phyloP scores from a whole-genome alignment of 2,329 filamentous ascomycete genomes.

The Biscogniauxia mediterranea region DNA sequence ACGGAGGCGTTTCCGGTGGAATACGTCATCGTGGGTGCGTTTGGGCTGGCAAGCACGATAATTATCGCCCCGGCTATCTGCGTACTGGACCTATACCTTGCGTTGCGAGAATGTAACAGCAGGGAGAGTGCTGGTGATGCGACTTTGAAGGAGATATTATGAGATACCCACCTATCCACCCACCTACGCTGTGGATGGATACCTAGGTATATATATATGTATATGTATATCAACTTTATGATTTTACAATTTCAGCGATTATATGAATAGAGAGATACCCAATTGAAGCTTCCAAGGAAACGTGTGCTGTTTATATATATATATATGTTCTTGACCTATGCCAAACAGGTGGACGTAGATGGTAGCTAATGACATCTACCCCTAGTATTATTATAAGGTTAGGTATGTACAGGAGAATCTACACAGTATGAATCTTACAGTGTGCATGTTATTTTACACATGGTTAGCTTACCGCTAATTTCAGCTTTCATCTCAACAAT shows the following conservation, averaged over 20 bases:
- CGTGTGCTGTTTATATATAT: too few relatives aligned
- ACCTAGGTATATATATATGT: too few relatives aligned
- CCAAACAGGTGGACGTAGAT: too few relatives aligned
- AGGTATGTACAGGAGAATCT: neutral
- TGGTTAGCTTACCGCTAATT: neutral
- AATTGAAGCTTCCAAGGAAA: neutral
- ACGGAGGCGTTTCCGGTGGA: slow-evolving; percentile 30
- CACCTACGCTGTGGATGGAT: neutral
- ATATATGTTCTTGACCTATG: too few relatives aligned
- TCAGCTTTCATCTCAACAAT: neutral
- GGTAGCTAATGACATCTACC: too few relatives aligned
- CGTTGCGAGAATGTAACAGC: neutral
- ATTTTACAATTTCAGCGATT: neutral
- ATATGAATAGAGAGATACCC: neutral
- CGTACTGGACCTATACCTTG: slow-evolving; percentile 15
- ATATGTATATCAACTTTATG: neutral
- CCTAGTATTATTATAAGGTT: too few relatives aligned
- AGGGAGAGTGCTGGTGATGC: neutral
- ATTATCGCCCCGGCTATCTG: slow-evolving; percentile 23
- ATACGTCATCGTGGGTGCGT: slow-evolving; percentile 24
- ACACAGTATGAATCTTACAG: neutral
- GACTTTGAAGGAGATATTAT: neutral
- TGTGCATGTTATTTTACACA: neutral
- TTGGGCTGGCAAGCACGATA: slow-evolving; percentile 24
- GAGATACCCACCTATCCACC: neutral